phyloP scores from a whole-genome alignment of 768 basidiomycete species.

The Porphyrellus cyaneotinctus region DNA sequence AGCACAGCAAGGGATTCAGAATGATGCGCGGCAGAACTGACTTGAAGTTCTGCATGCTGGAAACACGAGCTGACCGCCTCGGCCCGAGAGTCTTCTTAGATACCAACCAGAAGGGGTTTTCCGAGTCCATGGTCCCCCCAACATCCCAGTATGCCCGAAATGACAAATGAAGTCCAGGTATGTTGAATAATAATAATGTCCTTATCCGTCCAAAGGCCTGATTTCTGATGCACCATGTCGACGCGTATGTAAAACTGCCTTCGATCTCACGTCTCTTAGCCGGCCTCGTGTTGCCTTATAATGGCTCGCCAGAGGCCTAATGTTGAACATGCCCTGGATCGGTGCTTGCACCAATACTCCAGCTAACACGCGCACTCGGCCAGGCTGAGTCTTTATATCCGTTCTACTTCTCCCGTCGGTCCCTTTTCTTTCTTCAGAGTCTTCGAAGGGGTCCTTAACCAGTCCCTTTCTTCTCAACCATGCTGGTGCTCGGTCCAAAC shows the following conservation, averaged over 20 bases:
- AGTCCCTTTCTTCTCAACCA: constrained; percentile 37
- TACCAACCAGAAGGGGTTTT: constrained; percentile 8
- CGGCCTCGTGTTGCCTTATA: constrained; percentile 36
- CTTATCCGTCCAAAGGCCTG: constrained; percentile 15
- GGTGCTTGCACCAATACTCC: constrained; percentile 23
- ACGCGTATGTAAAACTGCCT: constrained; percentile 18
- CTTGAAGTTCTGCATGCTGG: constrained; percentile 8
- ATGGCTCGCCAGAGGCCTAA: constrained; percentile 19
- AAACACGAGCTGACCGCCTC: constrained; percentile 29
- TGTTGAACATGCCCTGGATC: constrained; percentile 19
- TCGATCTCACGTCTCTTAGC: constrained; percentile 33
- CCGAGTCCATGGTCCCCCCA: constrained; percentile 13
- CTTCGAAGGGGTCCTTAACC: constrained; percentile 31
- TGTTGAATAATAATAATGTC: constrained; percentile 6
- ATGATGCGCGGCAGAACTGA: background rate
- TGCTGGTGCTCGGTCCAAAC: constrained; percentile 62
- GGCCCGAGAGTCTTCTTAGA: constrained; percentile 13
- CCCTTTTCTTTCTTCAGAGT: constrained; percentile 3
- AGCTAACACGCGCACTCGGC: constrained; percentile 30
- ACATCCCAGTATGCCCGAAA: constrained; percentile 28
- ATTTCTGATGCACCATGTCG: constrained; percentile 11
- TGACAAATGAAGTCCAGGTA: constrained; percentile 26
- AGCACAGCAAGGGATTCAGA: constrained; percentile 10
- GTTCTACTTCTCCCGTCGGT: background rate
- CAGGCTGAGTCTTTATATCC: constrained; percentile 28